A percentile compares a stretch with the other conserved stretches of the same genome.
These are phyloP conservation scores for Neonectria faginata DNA, from an alignment of 2,329 filamentous ascomycete species.

Conservation along the genomic window DNA sequence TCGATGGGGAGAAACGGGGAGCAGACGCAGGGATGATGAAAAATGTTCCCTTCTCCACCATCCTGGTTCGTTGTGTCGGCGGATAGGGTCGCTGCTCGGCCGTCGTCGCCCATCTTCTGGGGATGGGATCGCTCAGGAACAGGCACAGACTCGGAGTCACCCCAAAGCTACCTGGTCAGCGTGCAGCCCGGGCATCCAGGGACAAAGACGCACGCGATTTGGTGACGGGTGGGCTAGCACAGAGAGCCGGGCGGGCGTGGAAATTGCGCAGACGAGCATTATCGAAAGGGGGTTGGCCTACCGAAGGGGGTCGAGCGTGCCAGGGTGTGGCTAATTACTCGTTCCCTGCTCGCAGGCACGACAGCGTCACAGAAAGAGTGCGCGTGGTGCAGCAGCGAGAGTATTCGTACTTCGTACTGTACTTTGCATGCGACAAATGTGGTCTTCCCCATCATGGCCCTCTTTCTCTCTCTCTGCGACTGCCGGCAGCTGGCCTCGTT, in stretches of 20 bases:
- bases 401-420: conserved; percentile 2
- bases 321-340: conserved; percentile 44
- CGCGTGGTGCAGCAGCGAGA: conserved; percentile 4
- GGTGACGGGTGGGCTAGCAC: conserved; percentile 22
- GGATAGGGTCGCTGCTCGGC: conserved; percentile 11
- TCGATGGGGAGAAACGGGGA: conserved; percentile 26
- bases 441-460: neutral
- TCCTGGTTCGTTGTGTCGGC: conserved; percentile 25
- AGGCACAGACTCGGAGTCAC: conserved; percentile 20
- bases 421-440: neutral
- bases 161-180: conserved; percentile 7
- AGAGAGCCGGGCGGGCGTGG: conserved; percentile 30
- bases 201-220: conserved; percentile 28
- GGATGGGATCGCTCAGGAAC: conserved; percentile 27
- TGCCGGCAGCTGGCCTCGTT: neutral
- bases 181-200: conserved; percentile 26
- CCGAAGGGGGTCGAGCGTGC: conserved; percentile 22
- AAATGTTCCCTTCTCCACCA: conserved; percentile 25
- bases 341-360: conserved; percentile 22
- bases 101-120: conserved; percentile 24
- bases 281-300: conserved; percentile 30
- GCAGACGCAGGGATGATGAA: conserved; percentile 28
- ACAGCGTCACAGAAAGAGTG: conserved; percentile 36
- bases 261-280: conserved; percentile 40
- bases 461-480: neutral